phyloP scores from a whole-genome alignment of 169 alveolate genomes.

The Cryptosporidium muris region DNA sequence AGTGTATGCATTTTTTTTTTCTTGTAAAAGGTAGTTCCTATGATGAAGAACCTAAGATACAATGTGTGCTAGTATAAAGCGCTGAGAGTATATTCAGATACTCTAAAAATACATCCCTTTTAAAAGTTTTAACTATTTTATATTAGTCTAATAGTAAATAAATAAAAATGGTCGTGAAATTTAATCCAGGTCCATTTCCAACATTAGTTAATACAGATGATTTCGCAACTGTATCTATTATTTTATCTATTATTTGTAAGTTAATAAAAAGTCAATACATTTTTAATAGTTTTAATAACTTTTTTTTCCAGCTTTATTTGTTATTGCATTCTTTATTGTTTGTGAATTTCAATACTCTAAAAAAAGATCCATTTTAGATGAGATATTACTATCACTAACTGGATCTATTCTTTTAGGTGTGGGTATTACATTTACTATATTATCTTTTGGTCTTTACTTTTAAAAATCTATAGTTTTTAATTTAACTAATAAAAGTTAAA shows the following conservation, averaged over 20 bases:
- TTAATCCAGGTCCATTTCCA: slow-evolving; percentile 46
- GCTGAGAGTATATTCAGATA: too few species aligned
- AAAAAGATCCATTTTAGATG: slow-evolving; percentile 31
- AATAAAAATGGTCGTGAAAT: slow-evolving; percentile 9
- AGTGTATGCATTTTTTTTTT: too few species aligned
- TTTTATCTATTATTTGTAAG: slow-evolving; percentile 38
- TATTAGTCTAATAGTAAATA: background rate
- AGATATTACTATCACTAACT: slow-evolving; percentile 25
- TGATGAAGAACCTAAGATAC: too few species aligned
- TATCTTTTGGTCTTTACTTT: slow-evolving; percentile 63
- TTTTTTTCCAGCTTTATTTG: slow-evolving; percentile 24
- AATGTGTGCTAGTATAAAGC: too few species aligned
- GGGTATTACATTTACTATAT: slow-evolving; percentile 38
- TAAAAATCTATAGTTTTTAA: background rate
- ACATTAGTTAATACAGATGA: slow-evolving; percentile 45
- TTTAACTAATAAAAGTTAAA: background rate
- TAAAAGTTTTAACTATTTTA: background rate
- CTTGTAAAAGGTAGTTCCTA: too few species aligned
- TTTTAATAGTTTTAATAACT: background rate
- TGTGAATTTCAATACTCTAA: slow-evolving; percentile 42
- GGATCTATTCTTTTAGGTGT: slow-evolving; percentile 56
- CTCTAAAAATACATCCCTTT: background rate
- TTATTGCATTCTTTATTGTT: slow-evolving; percentile 64
- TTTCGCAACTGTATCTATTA: slow-evolving; percentile 23
- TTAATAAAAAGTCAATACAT: background rate